These are phyloP conservation scores for Phyllosticta capitalensis DNA, from an alignment of 2,329 filamentous ascomycete species.

Conservation along the genomic window DNA sequence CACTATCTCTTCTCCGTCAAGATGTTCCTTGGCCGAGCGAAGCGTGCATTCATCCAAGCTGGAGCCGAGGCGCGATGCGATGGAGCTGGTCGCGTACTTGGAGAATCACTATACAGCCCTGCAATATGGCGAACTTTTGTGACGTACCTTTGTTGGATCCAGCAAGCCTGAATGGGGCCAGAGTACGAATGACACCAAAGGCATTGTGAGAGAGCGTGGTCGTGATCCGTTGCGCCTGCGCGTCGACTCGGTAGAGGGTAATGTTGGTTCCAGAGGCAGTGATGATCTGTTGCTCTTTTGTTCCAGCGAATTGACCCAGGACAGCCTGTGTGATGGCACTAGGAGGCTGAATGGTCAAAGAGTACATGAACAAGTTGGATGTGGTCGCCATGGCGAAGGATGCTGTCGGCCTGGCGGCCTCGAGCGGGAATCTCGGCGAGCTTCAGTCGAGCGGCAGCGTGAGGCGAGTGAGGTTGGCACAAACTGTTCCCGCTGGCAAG, in stretches of 20 bases:
- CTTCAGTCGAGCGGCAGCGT: background rate
- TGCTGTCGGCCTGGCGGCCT: conserved; percentile 17
- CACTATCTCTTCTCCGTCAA: background rate
- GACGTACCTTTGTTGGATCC: conserved; percentile 92
- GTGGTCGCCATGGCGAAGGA: conserved; percentile 77
- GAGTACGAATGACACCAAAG: conserved; percentile 86
- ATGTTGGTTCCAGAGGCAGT: conserved; percentile 86
- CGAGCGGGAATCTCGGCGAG: conserved; percentile 3
- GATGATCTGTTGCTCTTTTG: conserved; percentile 95
- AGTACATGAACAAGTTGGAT: conserved; percentile 98
- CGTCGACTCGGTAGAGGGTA: conserved; percentile 77
- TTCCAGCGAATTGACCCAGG: conserved; percentile 89
- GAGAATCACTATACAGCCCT: conserved; percentile 40
- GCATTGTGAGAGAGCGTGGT: conserved; percentile 85
- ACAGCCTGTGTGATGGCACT: conserved; percentile 85
- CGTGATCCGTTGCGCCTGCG: conserved; percentile 73
- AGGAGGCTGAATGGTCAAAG: conserved; percentile 86
- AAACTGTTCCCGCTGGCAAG: background rate
- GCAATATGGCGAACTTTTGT: conserved; percentile 14
- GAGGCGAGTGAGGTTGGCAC: background rate
- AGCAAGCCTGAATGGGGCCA: conserved; percentile 83
- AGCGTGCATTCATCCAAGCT: conserved; percentile 9
- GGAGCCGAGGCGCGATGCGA: conserved; percentile 15
- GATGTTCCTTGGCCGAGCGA: background rate
- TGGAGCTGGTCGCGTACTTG: conserved; percentile 25